These are phyloP conservation scores for Purpureocillium takamizusanense DNA, from an alignment of 2,329 filamentous ascomycete species.

Conservation along the genomic window DNA sequence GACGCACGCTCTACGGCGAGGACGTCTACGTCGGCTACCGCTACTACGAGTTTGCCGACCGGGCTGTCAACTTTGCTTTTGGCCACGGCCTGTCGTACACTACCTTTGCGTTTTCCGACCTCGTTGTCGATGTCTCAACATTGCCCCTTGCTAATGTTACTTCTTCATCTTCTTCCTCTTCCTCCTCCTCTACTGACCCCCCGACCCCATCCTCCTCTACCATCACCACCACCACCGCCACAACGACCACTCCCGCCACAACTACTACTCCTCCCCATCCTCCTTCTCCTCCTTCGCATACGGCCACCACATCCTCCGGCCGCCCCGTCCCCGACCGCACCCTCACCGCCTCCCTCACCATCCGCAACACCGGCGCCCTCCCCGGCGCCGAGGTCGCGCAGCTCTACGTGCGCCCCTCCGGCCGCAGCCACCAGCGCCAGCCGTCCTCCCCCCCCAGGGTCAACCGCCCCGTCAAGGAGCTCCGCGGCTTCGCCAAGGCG, in stretches of 20 bases:
- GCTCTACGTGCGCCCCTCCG: constrained; percentile 45
- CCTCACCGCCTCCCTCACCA: constrained; percentile 36
- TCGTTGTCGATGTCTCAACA: constrained; percentile 27
- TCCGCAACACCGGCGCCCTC: constrained; percentile 53
- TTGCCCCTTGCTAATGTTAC: no score
- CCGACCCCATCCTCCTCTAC: no score
- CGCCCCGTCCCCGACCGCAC: no score
- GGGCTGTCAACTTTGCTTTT: constrained; percentile 63
- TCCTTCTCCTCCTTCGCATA: no score
- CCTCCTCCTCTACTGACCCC: no score
- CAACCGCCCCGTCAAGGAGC: constrained; percentile 49
- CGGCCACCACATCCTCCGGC: no score
- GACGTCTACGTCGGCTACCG: constrained; percentile 76
- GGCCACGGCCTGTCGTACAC: constrained; percentile 76
- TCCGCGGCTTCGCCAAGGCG: constrained; percentile 59
- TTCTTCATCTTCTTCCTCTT: no score
- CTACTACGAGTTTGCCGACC: constrained; percentile 65
- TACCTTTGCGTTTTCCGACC: constrained; percentile 47
- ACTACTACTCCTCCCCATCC: no score
- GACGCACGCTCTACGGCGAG: constrained; percentile 68
- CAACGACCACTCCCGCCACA: no score
- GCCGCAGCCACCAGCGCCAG: no score
- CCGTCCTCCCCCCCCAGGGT: constrained; percentile 37
- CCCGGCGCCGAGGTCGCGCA: constrained; percentile 48
- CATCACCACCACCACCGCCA: no score